A percentile compares a stretch with the other conserved stretches of the same genome.
phyloP scores from a whole-genome alignment of 106 monocot species.

The Apostasia shenzhenica region DNA sequence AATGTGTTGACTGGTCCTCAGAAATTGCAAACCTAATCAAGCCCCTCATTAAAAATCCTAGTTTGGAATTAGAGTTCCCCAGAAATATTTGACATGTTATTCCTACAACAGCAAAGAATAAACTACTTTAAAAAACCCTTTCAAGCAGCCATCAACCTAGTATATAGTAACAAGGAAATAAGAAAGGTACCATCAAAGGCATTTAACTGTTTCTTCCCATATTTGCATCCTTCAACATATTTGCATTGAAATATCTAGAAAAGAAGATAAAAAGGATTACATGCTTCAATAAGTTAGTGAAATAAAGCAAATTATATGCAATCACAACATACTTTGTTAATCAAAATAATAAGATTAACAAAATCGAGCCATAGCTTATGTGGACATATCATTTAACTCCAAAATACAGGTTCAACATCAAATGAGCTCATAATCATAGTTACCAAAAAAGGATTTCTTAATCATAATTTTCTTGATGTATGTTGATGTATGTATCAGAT shows the following conservation, averaged over 20 bases:
- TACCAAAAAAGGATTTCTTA: no score
- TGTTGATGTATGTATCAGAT: no score
- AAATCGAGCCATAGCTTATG: no score
- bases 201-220: conserved; percentile 9
- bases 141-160: background rate
- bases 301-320: background rate
- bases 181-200: conserved; percentile 8
- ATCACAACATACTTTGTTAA: no score
- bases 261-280: background rate
- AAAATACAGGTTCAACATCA: no score
- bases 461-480: no score
- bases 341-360: no score
- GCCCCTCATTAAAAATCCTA: conserved; percentile 1
- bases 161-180: background rate
- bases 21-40: conserved; percentile 20
- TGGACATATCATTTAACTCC: no score
- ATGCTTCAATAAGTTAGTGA: background rate
- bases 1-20: conserved; percentile 18
- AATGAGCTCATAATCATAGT: no score
- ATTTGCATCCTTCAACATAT: conserved; percentile 6
- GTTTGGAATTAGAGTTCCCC: conserved; percentile 1
- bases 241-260: conserved; percentile 17
- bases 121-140: background rate
- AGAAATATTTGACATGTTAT: conserved; percentile 6
- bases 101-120: conserved; percentile 5